Evolutionary conservation across 805 yeast species (phyloP), one percentile per base, ranked within the genome.

Genomic region (Aciculoconidium aculeatum): DNA sequence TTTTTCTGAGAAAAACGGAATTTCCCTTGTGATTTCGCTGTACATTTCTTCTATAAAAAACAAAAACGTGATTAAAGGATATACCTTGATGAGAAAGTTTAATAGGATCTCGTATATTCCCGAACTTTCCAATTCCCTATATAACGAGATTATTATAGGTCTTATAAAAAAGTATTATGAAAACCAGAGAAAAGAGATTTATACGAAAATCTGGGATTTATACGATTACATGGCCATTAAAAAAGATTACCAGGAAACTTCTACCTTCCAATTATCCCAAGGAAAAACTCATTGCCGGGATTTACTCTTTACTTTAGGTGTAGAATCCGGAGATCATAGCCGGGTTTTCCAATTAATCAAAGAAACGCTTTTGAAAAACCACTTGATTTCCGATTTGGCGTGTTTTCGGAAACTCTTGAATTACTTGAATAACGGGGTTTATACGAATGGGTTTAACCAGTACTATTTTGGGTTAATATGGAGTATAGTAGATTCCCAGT

Each of bases 1-100:
- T 6, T 34, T 44, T 10, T 6, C 27, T 4, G 26, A 40, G 3
- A 51, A 51, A 25, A 11, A 8, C 3, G 57, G 59, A 31, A 54
- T 72, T 13, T 56, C 69, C 1, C 28, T 50, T 23, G 45, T 75
- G 7, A 41, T 74, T 18, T 64, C 77, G 2, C 51, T 59, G 8
- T 75, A 68, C 27, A 19, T 40, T 21, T 27, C 25, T n/a, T 37
- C 34, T 3, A 27, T 40, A n/a, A 15, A 23, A 8, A 19, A 19
- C 5, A 22, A 23, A 10, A 26, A 28, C 26, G 18, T 22, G 4
- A 20, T 38, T 3, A 42, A 38, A 15, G 56, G 58, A 5, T 47
- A 45, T 29, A 38, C 41, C 15, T 40, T 62, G 22, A 39, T 58
- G 22, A 29, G 27, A 12, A 49, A 51, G 23, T 58, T 63, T 31